A percentile compares a stretch with the other conserved stretches of the same genome.
phyloP scores from a whole-genome alignment of 306 rosid genomes.

The Crataegus laevigata region DNA sequence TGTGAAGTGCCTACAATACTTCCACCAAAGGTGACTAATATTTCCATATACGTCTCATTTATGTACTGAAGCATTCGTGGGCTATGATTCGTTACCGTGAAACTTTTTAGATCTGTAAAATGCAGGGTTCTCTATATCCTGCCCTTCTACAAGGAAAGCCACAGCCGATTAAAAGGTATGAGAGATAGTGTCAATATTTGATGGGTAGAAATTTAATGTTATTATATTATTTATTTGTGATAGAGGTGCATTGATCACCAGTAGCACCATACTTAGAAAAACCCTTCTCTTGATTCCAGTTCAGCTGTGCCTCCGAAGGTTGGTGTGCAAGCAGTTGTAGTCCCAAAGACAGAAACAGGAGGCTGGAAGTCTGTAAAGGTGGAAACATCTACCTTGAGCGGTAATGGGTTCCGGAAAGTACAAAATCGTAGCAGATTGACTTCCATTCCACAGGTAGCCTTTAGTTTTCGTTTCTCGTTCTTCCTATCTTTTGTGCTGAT shows the following conservation, averaged over 20 bases:
- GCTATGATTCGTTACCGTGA: conserved; percentile 3
- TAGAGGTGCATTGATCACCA: neutral
- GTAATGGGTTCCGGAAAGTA: conserved; percentile 31
- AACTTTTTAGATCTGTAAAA: conserved; percentile 17
- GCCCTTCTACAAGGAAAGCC: conserved; percentile 25
- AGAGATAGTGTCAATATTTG: conserved; percentile 2
- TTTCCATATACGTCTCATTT: neutral
- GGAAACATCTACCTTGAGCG: conserved; percentile 28
- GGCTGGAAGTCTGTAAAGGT: conserved; percentile 68
- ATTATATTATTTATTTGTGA: neutral
- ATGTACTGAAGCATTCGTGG: conserved; percentile 3
- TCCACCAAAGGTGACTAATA: conserved; percentile 50
- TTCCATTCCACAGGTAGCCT: conserved; percentile 36
- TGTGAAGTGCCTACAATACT: conserved; percentile 20
- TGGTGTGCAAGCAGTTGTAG: conserved; percentile 25
- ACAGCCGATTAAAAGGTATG: conserved; percentile 44
- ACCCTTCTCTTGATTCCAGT: conserved; percentile 38
- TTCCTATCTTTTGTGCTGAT: conserved; percentile 1
- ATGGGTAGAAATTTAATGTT: neutral
- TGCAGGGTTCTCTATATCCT: conserved; percentile 42
- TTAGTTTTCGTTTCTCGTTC: neutral
- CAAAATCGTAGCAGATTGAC: conserved; percentile 29
- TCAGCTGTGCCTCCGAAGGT: conserved; percentile 29
- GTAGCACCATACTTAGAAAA: neutral
- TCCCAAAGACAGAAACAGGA: conserved; percentile 43